Evolutionary conservation across 257 asterid species (phyloP).

Genomic region (Salvia miltiorrhiza): DNA sequence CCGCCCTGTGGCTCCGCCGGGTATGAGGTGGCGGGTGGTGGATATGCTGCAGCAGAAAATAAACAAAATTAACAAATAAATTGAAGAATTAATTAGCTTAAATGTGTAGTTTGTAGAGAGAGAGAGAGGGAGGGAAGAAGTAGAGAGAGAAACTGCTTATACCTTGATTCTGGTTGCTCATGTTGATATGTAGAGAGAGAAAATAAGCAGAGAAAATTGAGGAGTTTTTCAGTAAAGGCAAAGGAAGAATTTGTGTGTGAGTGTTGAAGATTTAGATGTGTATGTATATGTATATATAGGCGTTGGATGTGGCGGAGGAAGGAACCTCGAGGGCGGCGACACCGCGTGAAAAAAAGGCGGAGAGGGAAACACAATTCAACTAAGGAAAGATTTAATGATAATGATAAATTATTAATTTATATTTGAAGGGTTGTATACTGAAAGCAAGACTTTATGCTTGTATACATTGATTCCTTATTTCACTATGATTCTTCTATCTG

Average conservation of each 20-base stretch:
- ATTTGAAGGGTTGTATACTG: too few relatives aligned
- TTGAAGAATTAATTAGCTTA: not conserved
- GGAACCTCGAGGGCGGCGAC: conserved; percentile 33
- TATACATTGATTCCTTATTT: too few relatives aligned
- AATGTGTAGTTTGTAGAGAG: not conserved
- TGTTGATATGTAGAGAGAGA: conserved; percentile 18
- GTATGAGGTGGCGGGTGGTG: conserved; percentile 32
- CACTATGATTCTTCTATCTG: too few relatives aligned
- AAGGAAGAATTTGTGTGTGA: not conserved
- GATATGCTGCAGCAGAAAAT: conserved; percentile 22
- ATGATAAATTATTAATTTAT: not conserved
- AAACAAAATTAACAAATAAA: not conserved
- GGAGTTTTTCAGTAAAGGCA: not conserved
- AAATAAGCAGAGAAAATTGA: not conserved
- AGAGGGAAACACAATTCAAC: conserved; percentile 10
- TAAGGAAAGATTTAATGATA: not conserved
- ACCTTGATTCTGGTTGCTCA: conserved; percentile 37
- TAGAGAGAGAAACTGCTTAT: not conserved
- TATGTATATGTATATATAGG: not conserved
- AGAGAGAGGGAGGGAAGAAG: too few relatives aligned
- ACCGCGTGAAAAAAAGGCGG: conserved; percentile 34
- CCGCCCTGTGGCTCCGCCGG: conserved; percentile 37
- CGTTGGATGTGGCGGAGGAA: conserved; percentile 15
- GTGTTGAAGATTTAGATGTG: not conserved
- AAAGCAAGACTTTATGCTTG: too few relatives aligned